A percentile compares a stretch with the other conserved stretches of the same genome.
Conservation (phyloP, 176 grass and related monocot genomes). For the Dactylis glomerata region DNA sequence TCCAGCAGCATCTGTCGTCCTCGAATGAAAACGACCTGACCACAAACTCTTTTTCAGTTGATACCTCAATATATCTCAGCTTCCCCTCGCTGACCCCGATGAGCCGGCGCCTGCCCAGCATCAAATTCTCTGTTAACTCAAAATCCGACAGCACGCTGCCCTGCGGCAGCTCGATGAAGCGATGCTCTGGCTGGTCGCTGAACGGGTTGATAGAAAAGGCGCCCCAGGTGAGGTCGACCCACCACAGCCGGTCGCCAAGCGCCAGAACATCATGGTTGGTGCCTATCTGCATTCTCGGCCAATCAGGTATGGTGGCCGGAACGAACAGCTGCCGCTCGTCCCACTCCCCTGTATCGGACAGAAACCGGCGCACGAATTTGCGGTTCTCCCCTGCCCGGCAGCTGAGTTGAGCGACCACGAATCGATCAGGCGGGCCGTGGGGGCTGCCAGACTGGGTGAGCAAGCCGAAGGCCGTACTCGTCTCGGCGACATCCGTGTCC, state of each 20-base stretch:
- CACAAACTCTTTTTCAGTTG: not conserved
- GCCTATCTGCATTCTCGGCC: not conserved
- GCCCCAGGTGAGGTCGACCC: not conserved
- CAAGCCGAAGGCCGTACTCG: not conserved
- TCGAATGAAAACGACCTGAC: not conserved
- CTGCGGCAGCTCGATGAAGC: not conserved
- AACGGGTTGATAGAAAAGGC: not conserved
- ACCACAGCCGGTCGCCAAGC: not conserved
- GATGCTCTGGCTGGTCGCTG: not conserved
- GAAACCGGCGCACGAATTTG: not conserved
- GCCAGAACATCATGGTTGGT: not conserved
- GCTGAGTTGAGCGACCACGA: not conserved
- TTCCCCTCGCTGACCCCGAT: not conserved
- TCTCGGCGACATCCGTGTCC: not conserved
- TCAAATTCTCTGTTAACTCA: too few species aligned
- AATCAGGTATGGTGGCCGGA: not conserved
- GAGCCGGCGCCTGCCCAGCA: not conserved
- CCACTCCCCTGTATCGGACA: slow-evolving; percentile 11
- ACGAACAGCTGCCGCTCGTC: not conserved
- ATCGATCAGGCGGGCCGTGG: not conserved
- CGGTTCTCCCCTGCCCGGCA: not conserved
- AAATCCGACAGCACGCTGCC: not conserved
- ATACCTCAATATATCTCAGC: not conserved
- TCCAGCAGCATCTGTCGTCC: not conserved
- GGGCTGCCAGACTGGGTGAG: not conserved